phyloP scores from a whole-genome alignment of 352 stramenopile species.

The Globisporangium irregulare region DNA sequence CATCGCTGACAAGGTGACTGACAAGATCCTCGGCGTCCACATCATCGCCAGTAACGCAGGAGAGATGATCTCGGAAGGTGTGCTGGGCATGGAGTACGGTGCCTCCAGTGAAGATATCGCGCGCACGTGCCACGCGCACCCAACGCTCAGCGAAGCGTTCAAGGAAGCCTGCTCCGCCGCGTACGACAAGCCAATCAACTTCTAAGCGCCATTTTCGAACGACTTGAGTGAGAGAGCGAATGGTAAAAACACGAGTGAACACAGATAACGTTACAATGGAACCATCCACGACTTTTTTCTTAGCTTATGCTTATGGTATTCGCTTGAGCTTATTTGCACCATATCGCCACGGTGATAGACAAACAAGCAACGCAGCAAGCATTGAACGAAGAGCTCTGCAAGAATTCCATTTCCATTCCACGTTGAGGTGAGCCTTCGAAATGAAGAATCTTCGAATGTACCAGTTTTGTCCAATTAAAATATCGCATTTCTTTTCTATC shows the following conservation, averaged over 20 bases:
- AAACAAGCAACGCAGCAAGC: not conserved
- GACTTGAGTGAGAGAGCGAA: not conserved
- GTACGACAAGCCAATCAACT: conserved; percentile 99
- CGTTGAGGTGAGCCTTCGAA: not conserved
- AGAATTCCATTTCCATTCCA: not conserved
- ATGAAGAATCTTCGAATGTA: not conserved
- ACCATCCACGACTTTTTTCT: not conserved
- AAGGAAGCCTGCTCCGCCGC: conserved; percentile 98
- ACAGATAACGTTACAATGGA: not conserved
- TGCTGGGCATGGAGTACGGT: conserved; percentile 99
- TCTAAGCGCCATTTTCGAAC: conserved; percentile 76
- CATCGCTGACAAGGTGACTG: conserved; percentile 96
- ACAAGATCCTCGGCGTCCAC: conserved; percentile 98
- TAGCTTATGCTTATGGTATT: no score
- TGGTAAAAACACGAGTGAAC: not conserved
- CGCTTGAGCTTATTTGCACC: no score
- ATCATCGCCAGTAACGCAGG: conserved; percentile 99
- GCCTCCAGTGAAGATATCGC: conserved; percentile 98
- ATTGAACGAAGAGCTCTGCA: not conserved
- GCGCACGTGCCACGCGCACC: conserved; percentile 98
- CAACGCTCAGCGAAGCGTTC: conserved; percentile 98
- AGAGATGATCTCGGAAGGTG: conserved; percentile 99
- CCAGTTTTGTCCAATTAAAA: not conserved
- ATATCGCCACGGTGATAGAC: not conserved
- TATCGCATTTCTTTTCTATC: not conserved